These are phyloP conservation scores for Globisporangium paroecandrum DNA, from an alignment of 352 stramenopile genomes.

Conservation along the genomic window DNA sequence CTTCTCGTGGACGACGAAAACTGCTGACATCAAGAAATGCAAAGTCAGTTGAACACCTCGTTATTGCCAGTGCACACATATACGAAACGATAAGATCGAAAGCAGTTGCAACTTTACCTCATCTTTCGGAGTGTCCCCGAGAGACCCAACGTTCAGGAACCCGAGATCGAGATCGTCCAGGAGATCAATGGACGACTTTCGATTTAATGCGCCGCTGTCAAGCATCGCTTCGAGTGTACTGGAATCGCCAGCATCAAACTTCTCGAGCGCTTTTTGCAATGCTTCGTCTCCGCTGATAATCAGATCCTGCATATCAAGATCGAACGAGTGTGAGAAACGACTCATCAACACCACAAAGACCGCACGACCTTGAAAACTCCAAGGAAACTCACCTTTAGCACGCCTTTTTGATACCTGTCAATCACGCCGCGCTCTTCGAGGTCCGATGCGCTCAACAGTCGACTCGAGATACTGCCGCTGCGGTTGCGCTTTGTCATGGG, in stretches of 20 bases:
- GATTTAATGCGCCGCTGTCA: constrained; percentile 77
- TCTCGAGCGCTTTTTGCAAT: constrained; percentile 86
- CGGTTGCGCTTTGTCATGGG: constrained; percentile 83
- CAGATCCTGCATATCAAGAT: constrained; percentile 48
- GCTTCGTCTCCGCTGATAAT: constrained; percentile 91
- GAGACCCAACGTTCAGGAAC: constrained; percentile 84
- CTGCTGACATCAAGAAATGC: constrained; percentile 15
- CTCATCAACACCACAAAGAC: background rate
- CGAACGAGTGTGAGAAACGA: constrained; percentile 5
- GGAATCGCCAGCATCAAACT: constrained; percentile 84
- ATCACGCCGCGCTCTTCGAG: constrained; percentile 89
- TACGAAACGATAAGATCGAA: background rate
- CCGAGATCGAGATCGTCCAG: constrained; percentile 83
- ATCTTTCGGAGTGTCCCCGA: constrained; percentile 83
- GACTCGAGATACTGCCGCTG: constrained; percentile 82
- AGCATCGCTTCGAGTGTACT: constrained; percentile 83
- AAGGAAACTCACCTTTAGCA: constrained; percentile 66
- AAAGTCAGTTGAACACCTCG: background rate
- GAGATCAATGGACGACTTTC: constrained; percentile 82
- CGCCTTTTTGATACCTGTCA: constrained; percentile 87
- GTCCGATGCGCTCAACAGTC: constrained; percentile 84
- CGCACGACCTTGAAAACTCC: background rate
- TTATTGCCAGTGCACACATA: background rate
- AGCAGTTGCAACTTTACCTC: constrained; percentile 29
- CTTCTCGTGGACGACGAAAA: constrained; percentile 59